These are phyloP conservation scores for Arthrobotrys sinensis DNA, from an alignment of 2,329 filamentous ascomycete species.

Conservation along the genomic window DNA sequence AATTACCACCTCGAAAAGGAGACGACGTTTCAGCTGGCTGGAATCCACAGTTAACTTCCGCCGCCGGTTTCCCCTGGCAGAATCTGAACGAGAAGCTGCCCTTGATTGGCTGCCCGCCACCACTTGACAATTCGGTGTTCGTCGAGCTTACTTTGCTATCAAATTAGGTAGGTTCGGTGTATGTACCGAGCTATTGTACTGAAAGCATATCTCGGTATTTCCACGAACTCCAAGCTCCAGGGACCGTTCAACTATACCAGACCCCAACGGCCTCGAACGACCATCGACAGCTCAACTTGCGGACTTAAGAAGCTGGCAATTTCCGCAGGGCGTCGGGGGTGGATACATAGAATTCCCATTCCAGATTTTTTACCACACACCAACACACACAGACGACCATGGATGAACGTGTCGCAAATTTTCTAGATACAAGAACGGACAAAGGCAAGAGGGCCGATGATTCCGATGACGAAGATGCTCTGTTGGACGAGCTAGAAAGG, in stretches of 20 bases:
- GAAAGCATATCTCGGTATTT: neutral
- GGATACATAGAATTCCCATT: neutral
- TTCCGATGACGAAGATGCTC: constrained; percentile 73
- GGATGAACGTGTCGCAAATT: constrained; percentile 62
- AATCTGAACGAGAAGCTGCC: constrained; percentile 11
- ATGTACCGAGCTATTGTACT: neutral
- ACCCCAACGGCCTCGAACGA: constrained; percentile 3
- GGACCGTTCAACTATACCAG: too few species aligned
- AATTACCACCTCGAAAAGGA: constrained; percentile 59
- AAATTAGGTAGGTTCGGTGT: neutral
- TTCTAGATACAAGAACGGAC: constrained; percentile 62
- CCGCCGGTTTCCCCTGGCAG: constrained; percentile 39
- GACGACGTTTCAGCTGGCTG: constrained; percentile 58
- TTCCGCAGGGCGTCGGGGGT: constrained; percentile 6
- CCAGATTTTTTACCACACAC: constrained; percentile 53
- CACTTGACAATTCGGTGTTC: neutral
- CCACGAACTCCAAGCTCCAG: neutral
- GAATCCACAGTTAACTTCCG: constrained; percentile 20
- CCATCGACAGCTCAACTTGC: constrained; percentile 1
- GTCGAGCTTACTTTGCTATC: constrained; percentile 20
- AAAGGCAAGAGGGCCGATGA: constrained; percentile 55
- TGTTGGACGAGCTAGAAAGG: constrained; percentile 72
- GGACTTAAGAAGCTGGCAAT: constrained; percentile 20
- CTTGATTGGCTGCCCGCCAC: constrained; percentile 20
- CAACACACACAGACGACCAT: constrained; percentile 22